Conservation (phyloP, 1,284 basidiomycete genomes). For the Cutaneotrichosporon sp. region DNA sequence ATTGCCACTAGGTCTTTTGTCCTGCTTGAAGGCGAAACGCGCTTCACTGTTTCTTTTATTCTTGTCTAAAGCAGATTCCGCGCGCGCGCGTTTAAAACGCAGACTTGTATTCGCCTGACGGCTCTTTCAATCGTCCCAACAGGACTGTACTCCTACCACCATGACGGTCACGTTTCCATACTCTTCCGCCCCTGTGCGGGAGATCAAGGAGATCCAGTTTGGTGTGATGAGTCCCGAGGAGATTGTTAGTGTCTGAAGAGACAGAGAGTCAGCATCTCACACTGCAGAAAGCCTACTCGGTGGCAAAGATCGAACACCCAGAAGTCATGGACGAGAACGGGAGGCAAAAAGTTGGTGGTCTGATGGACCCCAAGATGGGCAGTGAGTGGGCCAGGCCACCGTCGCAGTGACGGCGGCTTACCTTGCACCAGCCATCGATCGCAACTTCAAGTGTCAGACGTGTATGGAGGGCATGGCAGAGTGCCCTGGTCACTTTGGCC, state of each 20-base stretch:
- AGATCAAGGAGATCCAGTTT: constrained; percentile 97
- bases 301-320: constrained; percentile 95
- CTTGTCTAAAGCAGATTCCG: neutral
- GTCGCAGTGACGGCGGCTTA: constrained; percentile 21
- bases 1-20: neutral
- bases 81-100: neutral
- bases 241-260: constrained; percentile 65
- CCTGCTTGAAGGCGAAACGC: neutral
- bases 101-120: neutral
- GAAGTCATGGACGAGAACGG: constrained; percentile 97
- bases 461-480: constrained; percentile 98
- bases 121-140: neutral
- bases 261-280: constrained; percentile 4
- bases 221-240: constrained; percentile 99
- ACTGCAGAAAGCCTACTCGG: constrained; percentile 87
- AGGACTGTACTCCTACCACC: constrained; percentile 15
- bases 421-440: constrained; percentile 65
- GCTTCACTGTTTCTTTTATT: neutral
- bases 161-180: constrained; percentile 56
- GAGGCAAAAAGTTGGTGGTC: constrained; percentile 81
- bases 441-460: constrained; percentile 99
- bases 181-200: constrained; percentile 86
- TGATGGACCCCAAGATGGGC: constrained; percentile 97
- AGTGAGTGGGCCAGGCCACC: constrained; percentile 49
- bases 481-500: constrained; percentile 98